phyloP scores from a whole-genome alignment of 495 filamentous ascomycete genomes.

The Cercophora sp. region DNA sequence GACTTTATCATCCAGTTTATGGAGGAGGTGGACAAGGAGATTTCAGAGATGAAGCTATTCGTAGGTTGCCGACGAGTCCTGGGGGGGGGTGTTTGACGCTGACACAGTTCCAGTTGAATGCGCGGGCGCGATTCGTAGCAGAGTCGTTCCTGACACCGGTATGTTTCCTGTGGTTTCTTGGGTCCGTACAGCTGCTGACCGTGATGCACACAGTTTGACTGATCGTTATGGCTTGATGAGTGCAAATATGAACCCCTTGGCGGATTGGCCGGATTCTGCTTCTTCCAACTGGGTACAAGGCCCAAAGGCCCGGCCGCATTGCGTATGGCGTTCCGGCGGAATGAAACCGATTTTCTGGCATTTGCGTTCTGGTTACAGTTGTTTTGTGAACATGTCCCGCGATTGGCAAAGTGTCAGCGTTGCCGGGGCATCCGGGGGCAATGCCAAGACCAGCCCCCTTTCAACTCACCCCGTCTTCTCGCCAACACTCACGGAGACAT shows the following conservation, averaged over 20 bases:
- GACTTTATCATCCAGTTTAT: conserved; percentile 99
- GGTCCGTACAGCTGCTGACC: neutral
- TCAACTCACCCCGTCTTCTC: too few species aligned
- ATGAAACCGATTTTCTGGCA: neutral
- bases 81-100: too few species aligned
- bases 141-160: conserved; percentile 97
- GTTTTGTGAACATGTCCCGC: too few species aligned
- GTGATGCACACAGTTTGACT: conserved; percentile 9
- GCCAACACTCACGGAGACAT: too few species aligned
- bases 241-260: too few species aligned
- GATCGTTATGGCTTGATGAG: neutral
- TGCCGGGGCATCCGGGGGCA: too few species aligned
- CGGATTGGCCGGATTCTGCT: too few species aligned
- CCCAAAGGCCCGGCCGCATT: conserved; percentile 1
- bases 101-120: conserved; percentile 69
- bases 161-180: conserved; percentile 31
- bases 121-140: conserved; percentile 93
- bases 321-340: conserved; percentile 17
- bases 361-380: neutral
- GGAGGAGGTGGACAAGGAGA: conserved; percentile 99
- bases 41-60: conserved; percentile 99
- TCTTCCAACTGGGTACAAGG: neutral
- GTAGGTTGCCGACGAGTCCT: conserved; percentile 57
- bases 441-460: too few species aligned
- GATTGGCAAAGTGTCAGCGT: too few species aligned